These are phyloP conservation scores for Aureobasidium mangrovei DNA, from an alignment of 2,329 filamentous ascomycete genomes.

Conservation along the genomic window DNA sequence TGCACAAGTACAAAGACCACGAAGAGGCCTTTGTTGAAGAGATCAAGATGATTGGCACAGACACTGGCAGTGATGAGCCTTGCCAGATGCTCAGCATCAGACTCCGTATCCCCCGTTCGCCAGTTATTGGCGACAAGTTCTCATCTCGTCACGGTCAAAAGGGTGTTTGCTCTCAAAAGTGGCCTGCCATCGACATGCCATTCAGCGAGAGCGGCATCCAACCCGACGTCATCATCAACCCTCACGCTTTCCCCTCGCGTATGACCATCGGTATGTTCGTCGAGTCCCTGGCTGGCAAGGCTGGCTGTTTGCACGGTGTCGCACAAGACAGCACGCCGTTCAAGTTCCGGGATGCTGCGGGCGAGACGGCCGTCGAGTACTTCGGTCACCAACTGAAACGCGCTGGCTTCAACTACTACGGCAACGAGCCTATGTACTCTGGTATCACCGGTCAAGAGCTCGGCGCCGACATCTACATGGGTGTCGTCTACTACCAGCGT, in stretches of 20 bases:
- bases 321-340: slow-evolving; percentile 95
- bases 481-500: slow-evolving; percentile 96
- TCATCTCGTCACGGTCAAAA: slow-evolving; percentile 98
- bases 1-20: slow-evolving; percentile 88
- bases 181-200: slow-evolving; percentile 88
- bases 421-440: slow-evolving; percentile 97
- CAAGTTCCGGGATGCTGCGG: slow-evolving; percentile 68
- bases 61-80: slow-evolving; percentile 74
- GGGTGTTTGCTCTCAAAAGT: slow-evolving; percentile 92
- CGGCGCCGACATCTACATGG: slow-evolving; percentile 89
- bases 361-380: slow-evolving; percentile 84
- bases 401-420: slow-evolving; percentile 95
- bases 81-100: slow-evolving; percentile 87
- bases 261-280: slow-evolving; percentile 99
- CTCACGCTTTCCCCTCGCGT: slow-evolving; percentile 96
- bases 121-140: slow-evolving; percentile 97
- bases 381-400: slow-evolving; percentile 93
- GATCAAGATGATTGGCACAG: slow-evolving; percentile 79
- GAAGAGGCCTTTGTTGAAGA: slow-evolving; percentile 88
- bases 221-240: slow-evolving; percentile 97
- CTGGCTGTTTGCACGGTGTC: slow-evolving; percentile 87
- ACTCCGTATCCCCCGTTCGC: slow-evolving; percentile 79
- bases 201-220: slow-evolving; percentile 96
- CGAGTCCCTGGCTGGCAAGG: slow-evolving; percentile 91
- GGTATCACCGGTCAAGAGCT: slow-evolving; percentile 94